These are phyloP conservation scores for Ephemerocybe angulata DNA, from an alignment of 768 basidiomycete species.

Conservation along the genomic window DNA sequence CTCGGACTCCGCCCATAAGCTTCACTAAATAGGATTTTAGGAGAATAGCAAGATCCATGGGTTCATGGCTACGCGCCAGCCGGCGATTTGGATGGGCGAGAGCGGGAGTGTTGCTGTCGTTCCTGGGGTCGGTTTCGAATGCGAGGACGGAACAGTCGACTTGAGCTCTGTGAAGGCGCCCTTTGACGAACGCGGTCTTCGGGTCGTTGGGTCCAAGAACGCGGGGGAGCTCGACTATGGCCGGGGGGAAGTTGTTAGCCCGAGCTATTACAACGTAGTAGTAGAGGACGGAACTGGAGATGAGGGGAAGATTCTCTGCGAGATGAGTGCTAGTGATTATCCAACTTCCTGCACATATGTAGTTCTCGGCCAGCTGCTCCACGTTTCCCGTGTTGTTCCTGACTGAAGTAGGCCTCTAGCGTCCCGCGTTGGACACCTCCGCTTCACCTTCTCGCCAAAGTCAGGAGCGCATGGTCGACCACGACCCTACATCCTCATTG, in stretches of 20 bases:
- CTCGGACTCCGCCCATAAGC: not conserved
- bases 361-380: too few species aligned
- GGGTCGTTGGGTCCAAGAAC: constrained; percentile 14
- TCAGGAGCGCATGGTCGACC: not conserved
- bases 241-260: constrained; percentile 51
- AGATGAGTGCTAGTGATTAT: constrained; percentile 60
- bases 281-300: constrained; percentile 42
- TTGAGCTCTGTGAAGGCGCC: constrained; percentile 37
- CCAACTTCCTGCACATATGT: too few species aligned
- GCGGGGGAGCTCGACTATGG: constrained; percentile 23
- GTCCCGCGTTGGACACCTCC: constrained; percentile 55
- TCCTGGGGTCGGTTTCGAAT: constrained; percentile 44
- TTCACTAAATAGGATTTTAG: not conserved
- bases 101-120: constrained; percentile 60
- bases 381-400: constrained; percentile 1
- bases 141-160: not conserved
- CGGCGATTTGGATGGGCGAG: constrained; percentile 89
- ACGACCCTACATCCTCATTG: constrained; percentile 58
- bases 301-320: constrained; percentile 49
- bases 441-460: constrained; percentile 6
- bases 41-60: constrained; percentile 49
- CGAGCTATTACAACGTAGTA: constrained; percentile 54
- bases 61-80: constrained; percentile 77
- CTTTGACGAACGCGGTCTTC: constrained; percentile 59
- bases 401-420: constrained; percentile 34